Percentiles rank a stretch among this genome's conserved stretches.
These are phyloP conservation scores for Talaromyces islandicus DNA, from an alignment of 2,329 filamentous ascomycete species.

Conservation along the genomic window DNA sequence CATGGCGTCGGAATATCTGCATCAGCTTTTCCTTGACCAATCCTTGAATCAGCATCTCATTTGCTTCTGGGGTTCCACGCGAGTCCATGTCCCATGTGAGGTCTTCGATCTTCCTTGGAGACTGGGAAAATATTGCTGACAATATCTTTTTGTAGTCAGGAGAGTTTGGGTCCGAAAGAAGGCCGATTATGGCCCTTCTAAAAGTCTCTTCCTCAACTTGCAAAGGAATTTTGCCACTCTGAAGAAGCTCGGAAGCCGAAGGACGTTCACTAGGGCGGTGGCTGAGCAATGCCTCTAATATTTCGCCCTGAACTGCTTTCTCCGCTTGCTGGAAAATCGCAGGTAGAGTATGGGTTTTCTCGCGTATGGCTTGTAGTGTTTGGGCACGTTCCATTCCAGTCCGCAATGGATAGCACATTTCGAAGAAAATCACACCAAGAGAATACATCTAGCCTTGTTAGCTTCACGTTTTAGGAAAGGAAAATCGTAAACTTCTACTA, in stretches of 20 bases:
- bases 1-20: constrained; percentile 79
- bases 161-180: constrained; percentile 70
- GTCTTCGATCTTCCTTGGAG: constrained; percentile 73
- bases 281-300: constrained; percentile 72
- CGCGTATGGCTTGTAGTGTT: constrained; percentile 63
- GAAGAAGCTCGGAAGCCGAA: constrained; percentile 72
- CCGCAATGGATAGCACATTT: constrained; percentile 71
- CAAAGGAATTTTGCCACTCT: constrained; percentile 79
- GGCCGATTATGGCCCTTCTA: constrained; percentile 69
- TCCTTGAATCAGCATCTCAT: constrained; percentile 59
- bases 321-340: constrained; percentile 65
- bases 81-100: constrained; percentile 68
- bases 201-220: constrained; percentile 92
- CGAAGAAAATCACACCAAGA: constrained; percentile 93
- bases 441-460: constrained; percentile 70
- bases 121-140: constrained; percentile 72
- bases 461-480: neutral
- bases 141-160: constrained; percentile 88
- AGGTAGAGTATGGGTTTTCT: constrained; percentile 64
- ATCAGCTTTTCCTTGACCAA: constrained; percentile 69
- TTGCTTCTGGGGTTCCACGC: constrained; percentile 45
- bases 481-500: constrained; percentile 28
- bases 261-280: constrained; percentile 80
- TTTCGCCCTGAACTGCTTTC: constrained; percentile 63
- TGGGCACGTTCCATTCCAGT: constrained; percentile 60